Conservation (phyloP, 2,329 filamentous ascomycete species). For the Hypoxylon sp. region DNA sequence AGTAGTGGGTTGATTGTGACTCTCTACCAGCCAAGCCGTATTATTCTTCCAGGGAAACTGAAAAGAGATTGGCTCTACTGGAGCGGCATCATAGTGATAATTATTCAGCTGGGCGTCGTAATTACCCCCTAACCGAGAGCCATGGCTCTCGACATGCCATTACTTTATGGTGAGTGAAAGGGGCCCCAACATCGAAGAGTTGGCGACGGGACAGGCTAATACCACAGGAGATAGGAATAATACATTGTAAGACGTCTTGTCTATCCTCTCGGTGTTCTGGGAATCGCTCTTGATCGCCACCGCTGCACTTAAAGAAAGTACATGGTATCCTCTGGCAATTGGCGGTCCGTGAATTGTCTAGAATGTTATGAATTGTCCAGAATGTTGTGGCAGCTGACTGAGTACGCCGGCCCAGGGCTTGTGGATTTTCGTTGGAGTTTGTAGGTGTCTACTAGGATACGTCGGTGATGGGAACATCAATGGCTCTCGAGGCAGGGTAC, state of each 20-base stretch:
- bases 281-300: slow-evolving; percentile 28
- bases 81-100: slow-evolving; percentile 10
- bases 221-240: background rate
- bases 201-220: slow-evolving; percentile 8
- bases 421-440: too few relatives aligned
- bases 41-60: background rate
- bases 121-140: slow-evolving; percentile 31
- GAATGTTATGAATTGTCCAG: too few relatives aligned
- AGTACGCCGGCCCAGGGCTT: too few relatives aligned
- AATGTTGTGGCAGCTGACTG: too few relatives aligned
- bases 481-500: too few relatives aligned
- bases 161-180: slow-evolving; percentile 13
- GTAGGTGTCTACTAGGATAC: too few relatives aligned
- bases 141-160: slow-evolving; percentile 38
- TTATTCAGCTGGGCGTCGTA: slow-evolving; percentile 27
- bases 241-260: slow-evolving; percentile 9
- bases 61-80: slow-evolving; percentile 19
- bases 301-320: slow-evolving; percentile 24
- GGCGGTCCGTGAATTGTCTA: too few relatives aligned
- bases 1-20: background rate
- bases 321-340: slow-evolving; percentile 37
- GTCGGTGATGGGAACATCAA: too few relatives aligned
- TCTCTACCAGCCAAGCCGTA: slow-evolving; percentile 1
- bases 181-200: slow-evolving; percentile 33
- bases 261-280: slow-evolving; percentile 25